A percentile compares a stretch with the other conserved stretches of the same genome.
Evolutionary conservation across 106 monocot genomes (phyloP).

Genomic region (Dendrobium chrysotoxum): DNA sequence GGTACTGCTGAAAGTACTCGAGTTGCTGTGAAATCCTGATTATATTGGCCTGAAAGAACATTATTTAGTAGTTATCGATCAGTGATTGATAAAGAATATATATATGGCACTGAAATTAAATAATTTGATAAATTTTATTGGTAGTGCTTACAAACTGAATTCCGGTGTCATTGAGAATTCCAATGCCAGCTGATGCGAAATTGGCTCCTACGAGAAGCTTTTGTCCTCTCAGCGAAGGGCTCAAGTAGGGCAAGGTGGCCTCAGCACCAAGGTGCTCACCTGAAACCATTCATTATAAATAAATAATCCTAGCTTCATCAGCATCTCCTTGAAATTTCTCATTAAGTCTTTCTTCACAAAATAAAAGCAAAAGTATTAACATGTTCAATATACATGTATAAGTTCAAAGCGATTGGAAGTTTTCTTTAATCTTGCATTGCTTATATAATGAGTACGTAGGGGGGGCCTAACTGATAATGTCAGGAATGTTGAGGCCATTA

Average conservation of each 20-base stretch:
- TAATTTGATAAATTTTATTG: too few relatives aligned
- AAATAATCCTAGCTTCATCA: background rate
- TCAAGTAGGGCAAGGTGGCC: constrained; percentile 77
- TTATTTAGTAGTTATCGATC: too few relatives aligned
- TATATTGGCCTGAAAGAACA: too few relatives aligned
- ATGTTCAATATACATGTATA: too few relatives aligned
- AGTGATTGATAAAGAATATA: too few relatives aligned
- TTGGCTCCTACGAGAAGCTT: constrained; percentile 75
- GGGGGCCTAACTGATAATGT: constrained; percentile 51
- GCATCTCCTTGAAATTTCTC: too few relatives aligned
- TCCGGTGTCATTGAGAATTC: constrained; percentile 90
- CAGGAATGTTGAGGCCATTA: constrained; percentile 78
- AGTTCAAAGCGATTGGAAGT: too few relatives aligned
- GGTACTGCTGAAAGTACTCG: constrained; percentile 71
- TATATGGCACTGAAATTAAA: too few relatives aligned
- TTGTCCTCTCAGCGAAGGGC: constrained; percentile 59
- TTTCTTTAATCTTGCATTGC: too few relatives aligned
- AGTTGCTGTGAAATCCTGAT: constrained; percentile 26
- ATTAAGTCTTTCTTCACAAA: too few relatives aligned
- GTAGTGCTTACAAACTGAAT: constrained; percentile 66
- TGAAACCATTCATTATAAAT: constrained; percentile 4
- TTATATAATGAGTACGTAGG: background rate
- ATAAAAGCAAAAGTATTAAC: too few relatives aligned
- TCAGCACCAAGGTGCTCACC: constrained; percentile 75
- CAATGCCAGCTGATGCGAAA: constrained; percentile 88